Evolutionary conservation across 805 yeast genomes (phyloP).

Genomic region (Lipomyces anomalus): DNA sequence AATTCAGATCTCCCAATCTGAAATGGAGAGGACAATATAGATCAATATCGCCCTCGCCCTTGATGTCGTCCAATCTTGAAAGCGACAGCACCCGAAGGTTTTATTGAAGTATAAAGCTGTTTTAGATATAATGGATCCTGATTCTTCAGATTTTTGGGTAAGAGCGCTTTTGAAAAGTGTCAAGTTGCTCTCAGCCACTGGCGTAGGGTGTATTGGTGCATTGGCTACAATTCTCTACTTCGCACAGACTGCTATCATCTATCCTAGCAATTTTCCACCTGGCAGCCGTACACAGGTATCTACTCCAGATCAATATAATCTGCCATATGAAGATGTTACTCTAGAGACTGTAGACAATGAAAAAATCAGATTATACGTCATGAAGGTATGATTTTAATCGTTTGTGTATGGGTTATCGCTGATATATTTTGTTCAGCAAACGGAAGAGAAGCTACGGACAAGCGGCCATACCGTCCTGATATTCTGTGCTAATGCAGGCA

Average conservation of each 20-base stretch:
- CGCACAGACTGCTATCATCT: constrained; percentile 64
- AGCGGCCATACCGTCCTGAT: constrained; percentile 56
- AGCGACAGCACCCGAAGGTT: too few species aligned
- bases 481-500: constrained; percentile 91
- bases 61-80: too few species aligned
- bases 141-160: background rate
- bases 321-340: constrained; percentile 57
- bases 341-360: constrained; percentile 68
- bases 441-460: constrained; percentile 9
- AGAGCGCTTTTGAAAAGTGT: constrained; percentile 13
- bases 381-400: constrained; percentile 33
- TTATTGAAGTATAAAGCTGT: too few species aligned
- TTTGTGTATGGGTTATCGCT: background rate
- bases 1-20: too few species aligned
- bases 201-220: constrained; percentile 18
- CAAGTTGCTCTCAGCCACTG: constrained; percentile 20
- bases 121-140: too few species aligned
- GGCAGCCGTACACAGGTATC: constrained; percentile 63
- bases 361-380: constrained; percentile 55
- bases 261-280: constrained; percentile 74
- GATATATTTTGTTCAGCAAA: constrained; percentile 4
- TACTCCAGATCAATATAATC: constrained; percentile 64
- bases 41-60: too few species aligned
- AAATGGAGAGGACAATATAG: too few species aligned
- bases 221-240: constrained; percentile 40